Percentiles rank a stretch among this genome's conserved stretches.
These are phyloP conservation scores for Pleurotus sapidus DNA, from an alignment of 768 basidiomycete genomes.

Conservation along the genomic window DNA sequence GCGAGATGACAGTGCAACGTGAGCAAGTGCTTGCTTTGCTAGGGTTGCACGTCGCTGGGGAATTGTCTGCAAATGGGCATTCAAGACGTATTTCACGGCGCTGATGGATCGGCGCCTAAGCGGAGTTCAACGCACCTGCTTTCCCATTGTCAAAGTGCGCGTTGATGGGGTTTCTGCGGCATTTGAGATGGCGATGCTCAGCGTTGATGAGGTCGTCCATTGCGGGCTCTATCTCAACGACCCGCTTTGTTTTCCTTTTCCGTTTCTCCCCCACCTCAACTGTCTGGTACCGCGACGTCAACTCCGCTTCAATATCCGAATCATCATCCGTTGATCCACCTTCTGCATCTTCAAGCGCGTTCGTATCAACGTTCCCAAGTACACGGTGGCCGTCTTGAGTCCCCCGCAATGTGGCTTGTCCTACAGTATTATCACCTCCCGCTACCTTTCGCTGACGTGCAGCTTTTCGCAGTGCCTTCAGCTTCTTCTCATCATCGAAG, in stretches of 20 bases:
- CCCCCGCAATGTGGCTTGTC: too few species aligned
- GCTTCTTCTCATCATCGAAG: background rate
- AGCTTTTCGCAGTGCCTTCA: background rate
- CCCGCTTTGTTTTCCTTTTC: background rate
- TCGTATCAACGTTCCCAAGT: too few species aligned
- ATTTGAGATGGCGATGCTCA: conserved; percentile 5
- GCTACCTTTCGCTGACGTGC: background rate
- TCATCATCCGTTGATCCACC: too few species aligned
- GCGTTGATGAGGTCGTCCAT: conserved; percentile 20
- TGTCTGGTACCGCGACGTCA: background rate
- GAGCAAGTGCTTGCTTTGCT: background rate
- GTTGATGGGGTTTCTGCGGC: conserved; percentile 11
- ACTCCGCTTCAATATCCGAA: background rate
- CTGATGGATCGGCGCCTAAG: background rate
- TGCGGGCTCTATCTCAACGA: conserved; percentile 8
- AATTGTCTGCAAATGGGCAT: background rate
- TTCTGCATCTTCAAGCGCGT: too few species aligned
- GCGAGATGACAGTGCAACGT: background rate
- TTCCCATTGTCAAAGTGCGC: conserved; percentile 11
- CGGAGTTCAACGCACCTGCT: conserved; percentile 3
- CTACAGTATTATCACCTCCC: too few species aligned
- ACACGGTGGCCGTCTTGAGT: too few species aligned
- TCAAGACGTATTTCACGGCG: too few species aligned
- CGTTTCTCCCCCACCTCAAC: background rate
- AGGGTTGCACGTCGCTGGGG: background rate